A percentile compares a stretch with the other conserved stretches of the same genome.
Evolutionary conservation across 352 stramenopile genomes (phyloP).

Genomic region (Globisporangium nagaii): DNA sequence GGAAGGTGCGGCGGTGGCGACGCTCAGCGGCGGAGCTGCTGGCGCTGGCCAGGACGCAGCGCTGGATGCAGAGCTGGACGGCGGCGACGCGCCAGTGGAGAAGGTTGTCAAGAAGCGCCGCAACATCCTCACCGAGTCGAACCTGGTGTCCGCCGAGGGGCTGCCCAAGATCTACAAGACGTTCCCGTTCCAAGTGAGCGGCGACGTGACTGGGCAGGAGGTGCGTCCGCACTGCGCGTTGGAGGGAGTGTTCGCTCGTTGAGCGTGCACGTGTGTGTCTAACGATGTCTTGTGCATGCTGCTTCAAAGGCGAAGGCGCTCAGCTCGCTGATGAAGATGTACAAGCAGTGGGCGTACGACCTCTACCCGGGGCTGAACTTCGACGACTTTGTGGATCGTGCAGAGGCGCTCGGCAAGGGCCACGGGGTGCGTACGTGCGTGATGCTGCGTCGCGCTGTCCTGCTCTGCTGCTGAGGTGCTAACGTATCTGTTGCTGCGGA

Average conservation of each 20-base stretch:
- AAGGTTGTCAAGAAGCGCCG: conserved; percentile 35
- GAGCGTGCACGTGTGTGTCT: background rate
- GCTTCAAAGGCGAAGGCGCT: conserved; percentile 43
- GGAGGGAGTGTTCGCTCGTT: too few species aligned
- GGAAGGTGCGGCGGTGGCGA: conserved; percentile 7
- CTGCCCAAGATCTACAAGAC: conserved; percentile 66
- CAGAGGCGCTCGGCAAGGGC: conserved; percentile 51
- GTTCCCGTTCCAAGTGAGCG: conserved; percentile 65
- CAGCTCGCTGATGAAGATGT: conserved; percentile 64
- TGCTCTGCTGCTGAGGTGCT: background rate
- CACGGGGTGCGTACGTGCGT: conserved; percentile 18
- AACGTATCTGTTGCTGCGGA: background rate
- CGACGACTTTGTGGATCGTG: conserved; percentile 71
- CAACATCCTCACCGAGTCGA: conserved; percentile 56
- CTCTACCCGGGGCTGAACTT: conserved; percentile 79
- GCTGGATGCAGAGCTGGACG: background rate
- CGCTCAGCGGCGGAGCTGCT: conserved; percentile 1
- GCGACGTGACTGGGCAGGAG: conserved; percentile 52
- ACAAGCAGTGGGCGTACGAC: conserved; percentile 85
- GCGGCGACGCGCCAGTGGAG: background rate
- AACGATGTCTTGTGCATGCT: background rate
- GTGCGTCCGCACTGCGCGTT: too few species aligned
- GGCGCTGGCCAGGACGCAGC: conserved; percentile 9
- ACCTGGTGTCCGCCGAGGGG: conserved; percentile 55
- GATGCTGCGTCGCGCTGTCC: background rate